These are phyloP conservation scores for Nakaseomyces nivariensis DNA, from an alignment of 1,139 yeast genomes.

Conservation along the genomic window DNA sequence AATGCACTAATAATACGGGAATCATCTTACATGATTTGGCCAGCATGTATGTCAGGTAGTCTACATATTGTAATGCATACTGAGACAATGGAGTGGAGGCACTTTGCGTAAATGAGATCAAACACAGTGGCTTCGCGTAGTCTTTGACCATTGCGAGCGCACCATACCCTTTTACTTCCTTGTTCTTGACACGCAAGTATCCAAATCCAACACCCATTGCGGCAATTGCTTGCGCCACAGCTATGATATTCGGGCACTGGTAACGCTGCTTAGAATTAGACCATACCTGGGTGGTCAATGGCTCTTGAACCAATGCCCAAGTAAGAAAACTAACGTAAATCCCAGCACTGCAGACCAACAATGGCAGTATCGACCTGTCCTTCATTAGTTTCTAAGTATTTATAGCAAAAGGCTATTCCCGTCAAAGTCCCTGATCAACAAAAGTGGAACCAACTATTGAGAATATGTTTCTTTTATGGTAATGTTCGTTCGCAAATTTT, in stretches of 20 bases:
- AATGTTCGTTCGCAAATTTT: no score
- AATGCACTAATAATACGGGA: slow-evolving; percentile 83
- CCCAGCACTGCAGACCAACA: slow-evolving; percentile 53
- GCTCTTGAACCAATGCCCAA: slow-evolving; percentile 90
- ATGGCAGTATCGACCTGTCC: slow-evolving; percentile 7
- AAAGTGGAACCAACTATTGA: no score
- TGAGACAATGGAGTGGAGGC: slow-evolving; percentile 75
- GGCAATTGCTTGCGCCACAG: slow-evolving; percentile 59
- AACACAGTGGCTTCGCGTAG: slow-evolving; percentile 35
- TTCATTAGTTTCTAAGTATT: background rate
- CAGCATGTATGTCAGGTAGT: slow-evolving; percentile 70
- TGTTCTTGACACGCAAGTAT: slow-evolving; percentile 40
- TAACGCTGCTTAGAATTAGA: slow-evolving; percentile 50
- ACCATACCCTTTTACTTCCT: slow-evolving; percentile 8
- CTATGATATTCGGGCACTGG: slow-evolving; percentile 68
- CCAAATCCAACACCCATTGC: slow-evolving; percentile 61
- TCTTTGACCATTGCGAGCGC: slow-evolving; percentile 23
- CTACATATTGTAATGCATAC: slow-evolving; percentile 68
- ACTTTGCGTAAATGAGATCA: slow-evolving; percentile 72
- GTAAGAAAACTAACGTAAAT: slow-evolving; percentile 76
- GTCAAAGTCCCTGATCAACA: no score
- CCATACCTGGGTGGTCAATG: slow-evolving; percentile 71
- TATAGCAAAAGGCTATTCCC: no score
- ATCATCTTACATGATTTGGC: slow-evolving; percentile 91
- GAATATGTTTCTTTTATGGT: no score